Percentiles rank a stretch among this genome's conserved stretches.
These are phyloP conservation scores for Ceratocystis colombiana DNA, from an alignment of 2,329 filamentous ascomycete genomes.

Conservation along the genomic window DNA sequence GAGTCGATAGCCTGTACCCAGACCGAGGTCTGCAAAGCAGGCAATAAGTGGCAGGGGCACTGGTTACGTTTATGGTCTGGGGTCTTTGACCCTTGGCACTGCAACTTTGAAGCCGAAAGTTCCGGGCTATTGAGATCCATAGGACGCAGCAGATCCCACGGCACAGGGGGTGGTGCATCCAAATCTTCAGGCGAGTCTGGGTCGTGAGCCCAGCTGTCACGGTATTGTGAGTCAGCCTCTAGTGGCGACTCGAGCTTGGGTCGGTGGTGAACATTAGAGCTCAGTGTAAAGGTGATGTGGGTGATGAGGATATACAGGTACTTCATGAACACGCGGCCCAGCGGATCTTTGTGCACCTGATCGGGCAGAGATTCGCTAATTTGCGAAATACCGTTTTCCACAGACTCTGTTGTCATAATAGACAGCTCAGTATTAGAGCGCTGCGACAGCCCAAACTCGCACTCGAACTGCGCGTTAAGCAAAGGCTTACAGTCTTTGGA, in stretches of 20 bases:
- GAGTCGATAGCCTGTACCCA: conserved; percentile 29
- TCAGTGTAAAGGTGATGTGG: conserved; percentile 1
- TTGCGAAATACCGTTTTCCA: conserved; percentile 18
- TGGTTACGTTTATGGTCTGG: conserved; percentile 28
- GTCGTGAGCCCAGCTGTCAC: conserved; percentile 28
- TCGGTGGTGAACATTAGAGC: conserved; percentile 21
- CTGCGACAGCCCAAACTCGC: neutral
- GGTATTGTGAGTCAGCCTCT: neutral
- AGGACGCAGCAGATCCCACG: conserved; percentile 42
- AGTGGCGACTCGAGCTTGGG: conserved; percentile 15
- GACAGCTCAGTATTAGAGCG: conserved; percentile 17
- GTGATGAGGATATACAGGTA: conserved; percentile 24
- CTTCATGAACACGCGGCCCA: conserved; percentile 18
- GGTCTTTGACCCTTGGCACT: conserved; percentile 20
- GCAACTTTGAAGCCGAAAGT: neutral
- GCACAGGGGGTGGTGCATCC: conserved; percentile 32
- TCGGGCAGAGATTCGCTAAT: conserved; percentile 15
- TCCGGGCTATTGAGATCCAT: conserved; percentile 24
- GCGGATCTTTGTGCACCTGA: neutral
- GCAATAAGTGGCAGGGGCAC: conserved; percentile 31
- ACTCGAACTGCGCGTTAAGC: neutral
- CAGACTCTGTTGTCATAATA: conserved; percentile 14
- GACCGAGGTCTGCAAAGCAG: conserved; percentile 28
- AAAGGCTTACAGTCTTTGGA: neutral
- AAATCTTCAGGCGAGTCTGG: conserved; percentile 28